phyloP scores from a whole-genome alignment of 2,329 filamentous ascomycete species.

The Exophiala xenobiotica region DNA sequence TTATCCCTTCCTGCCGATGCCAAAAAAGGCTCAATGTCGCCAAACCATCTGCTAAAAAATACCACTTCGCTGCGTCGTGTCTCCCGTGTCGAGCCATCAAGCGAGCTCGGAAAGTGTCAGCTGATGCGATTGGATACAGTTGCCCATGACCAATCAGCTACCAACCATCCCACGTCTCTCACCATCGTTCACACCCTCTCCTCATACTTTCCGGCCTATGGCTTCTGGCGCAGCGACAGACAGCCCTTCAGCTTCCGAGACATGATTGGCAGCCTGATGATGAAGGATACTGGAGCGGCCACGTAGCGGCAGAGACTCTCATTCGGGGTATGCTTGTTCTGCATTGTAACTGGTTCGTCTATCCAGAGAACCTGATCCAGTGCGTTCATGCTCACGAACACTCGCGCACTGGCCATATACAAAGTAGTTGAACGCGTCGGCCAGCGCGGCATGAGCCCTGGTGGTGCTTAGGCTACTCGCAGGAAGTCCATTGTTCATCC shows the following conservation, averaged over 20 bases:
- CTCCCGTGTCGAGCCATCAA: constrained; percentile 1
- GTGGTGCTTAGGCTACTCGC: neutral
- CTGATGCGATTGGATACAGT: constrained; percentile 20
- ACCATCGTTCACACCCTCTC: constrained; percentile 5
- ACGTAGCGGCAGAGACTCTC: constrained; percentile 1
- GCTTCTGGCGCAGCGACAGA: neutral
- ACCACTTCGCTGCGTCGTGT: neutral
- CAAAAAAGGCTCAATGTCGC: too few relatives aligned
- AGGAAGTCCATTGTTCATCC: too few relatives aligned
- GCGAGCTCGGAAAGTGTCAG: constrained; percentile 11
- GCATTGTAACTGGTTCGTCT: neutral
- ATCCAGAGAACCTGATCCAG: neutral
- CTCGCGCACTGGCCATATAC: neutral
- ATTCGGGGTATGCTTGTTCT: neutral
- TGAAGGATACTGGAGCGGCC: neutral
- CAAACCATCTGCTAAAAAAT: neutral
- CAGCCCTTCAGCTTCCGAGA: constrained; percentile 1
- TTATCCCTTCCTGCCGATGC: neutral
- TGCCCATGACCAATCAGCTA: constrained; percentile 15
- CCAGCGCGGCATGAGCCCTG: neutral
- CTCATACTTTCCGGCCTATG: neutral
- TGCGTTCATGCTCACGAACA: neutral
- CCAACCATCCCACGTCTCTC: constrained; percentile 1
- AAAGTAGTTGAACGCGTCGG: neutral
- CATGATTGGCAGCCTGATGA: constrained; percentile 6